phyloP scores from a whole-genome alignment of 2,329 filamentous ascomycete species.

The Diaporthe humulicola region DNA sequence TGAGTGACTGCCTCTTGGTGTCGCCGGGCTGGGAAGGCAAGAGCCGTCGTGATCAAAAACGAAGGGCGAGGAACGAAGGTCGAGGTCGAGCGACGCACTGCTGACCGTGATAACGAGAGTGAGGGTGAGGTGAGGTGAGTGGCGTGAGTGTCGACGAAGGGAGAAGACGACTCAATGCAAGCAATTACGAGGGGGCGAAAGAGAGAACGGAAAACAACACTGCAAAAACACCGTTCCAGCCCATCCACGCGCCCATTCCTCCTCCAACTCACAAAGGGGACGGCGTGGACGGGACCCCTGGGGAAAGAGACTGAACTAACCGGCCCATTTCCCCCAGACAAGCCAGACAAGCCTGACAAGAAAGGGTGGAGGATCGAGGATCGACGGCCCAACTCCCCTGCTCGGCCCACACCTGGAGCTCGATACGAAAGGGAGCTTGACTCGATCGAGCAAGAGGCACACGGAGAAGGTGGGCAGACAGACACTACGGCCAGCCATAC shows the following conservation, averaged over 20 bases:
- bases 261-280: too few relatives aligned
- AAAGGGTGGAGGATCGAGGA: conserved; percentile 2
- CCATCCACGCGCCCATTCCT: background rate
- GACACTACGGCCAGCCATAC: too few relatives aligned
- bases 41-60: background rate
- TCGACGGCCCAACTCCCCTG: background rate
- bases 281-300: background rate
- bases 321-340: background rate
- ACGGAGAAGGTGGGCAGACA: background rate
- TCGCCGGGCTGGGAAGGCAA: background rate
- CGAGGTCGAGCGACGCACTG: too few relatives aligned
- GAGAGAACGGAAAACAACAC: conserved; percentile 3
- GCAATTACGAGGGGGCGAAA: conserved; percentile 8
- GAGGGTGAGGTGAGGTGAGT: background rate
- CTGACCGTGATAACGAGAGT: conserved; percentile 29
- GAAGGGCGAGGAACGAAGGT: background rate
- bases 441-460: conserved; percentile 1
- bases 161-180: conserved; percentile 7
- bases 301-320: background rate
- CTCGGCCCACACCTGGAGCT: conserved; percentile 3
- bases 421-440: conserved; percentile 33
- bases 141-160: conserved; percentile 1
- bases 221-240: too few relatives aligned
- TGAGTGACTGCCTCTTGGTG: background rate
- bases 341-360: too few relatives aligned